Conservation (phyloP, 768 basidiomycete genomes). For the Pisolithus orientalis region DNA sequence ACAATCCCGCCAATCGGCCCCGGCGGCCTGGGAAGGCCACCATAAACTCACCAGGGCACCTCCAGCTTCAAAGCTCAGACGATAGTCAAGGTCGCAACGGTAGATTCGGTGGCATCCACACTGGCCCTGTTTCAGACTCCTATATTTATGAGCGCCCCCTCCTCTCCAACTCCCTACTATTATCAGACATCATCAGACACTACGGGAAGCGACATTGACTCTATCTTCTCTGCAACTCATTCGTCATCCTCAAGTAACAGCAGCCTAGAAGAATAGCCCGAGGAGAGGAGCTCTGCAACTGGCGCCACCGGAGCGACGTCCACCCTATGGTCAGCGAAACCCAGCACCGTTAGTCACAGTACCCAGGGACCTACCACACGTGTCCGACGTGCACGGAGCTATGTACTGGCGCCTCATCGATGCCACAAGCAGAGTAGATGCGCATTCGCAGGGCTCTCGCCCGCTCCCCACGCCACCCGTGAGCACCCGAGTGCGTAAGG, state of each 20-base stretch:
- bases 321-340: constrained; percentile 10
- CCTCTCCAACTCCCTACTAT: constrained; percentile 44
- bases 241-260: constrained; percentile 26
- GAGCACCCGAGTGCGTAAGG: constrained; percentile 27
- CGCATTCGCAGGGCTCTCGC: constrained; percentile 18
- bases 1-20: constrained; percentile 21
- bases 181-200: constrained; percentile 33
- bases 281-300: constrained; percentile 16
- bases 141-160: constrained; percentile 53
- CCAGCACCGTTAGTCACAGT: constrained; percentile 11
- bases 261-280: constrained; percentile 24
- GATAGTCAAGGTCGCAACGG: constrained; percentile 29
- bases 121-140: constrained; percentile 39
- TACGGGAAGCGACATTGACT: constrained; percentile 28
- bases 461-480: constrained; percentile 28
- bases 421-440: constrained; percentile 18
- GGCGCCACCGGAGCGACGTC: constrained; percentile 20
- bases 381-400: constrained; percentile 28
- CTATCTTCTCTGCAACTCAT: constrained; percentile 23
- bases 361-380: constrained; percentile 22
- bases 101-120: constrained; percentile 40
- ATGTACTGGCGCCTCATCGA: constrained; percentile 21
- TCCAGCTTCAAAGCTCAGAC: constrained; percentile 14
- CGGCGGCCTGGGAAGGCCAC: constrained; percentile 21
- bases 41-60: constrained; percentile 30